Evolutionary conservation across 2,329 filamentous ascomycete genomes (phyloP), one percentile per base, ranked within the genome.

Genomic region (Hypoxylon sp.): DNA sequence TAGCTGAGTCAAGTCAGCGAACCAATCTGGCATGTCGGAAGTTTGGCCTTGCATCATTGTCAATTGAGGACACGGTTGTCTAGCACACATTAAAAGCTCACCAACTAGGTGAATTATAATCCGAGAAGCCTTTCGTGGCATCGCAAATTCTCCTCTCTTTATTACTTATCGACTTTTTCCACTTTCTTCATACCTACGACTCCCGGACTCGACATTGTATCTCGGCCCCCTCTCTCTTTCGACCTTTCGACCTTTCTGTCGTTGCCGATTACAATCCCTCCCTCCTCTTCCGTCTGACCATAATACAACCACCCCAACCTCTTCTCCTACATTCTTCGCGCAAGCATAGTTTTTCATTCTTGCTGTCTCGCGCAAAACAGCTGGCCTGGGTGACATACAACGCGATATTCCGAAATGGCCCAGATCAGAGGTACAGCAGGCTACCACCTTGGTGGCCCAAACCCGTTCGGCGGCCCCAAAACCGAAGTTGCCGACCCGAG

Each of bases 401-500:
- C 36, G 45, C 72, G 60, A 66, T 56, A 59, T 49, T 43, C 38
- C 38, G 56, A 66, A 62, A 83, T 83, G 82, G 80, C 82, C 70
- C 81, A 83, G 72, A 79, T 83, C 73, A 84, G 90, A 82, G 89
- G 89, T 79, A 90, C 88, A 71, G 91, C 92, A 76, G 91, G 92
- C 81, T 97, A 97, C 83, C 93, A 94, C 82, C 88, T 96, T 79
- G 91, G 91, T 76, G 87, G 90, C 79, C 89, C 90, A 76, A 90
- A 89, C 77, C 88, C 90, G 71, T 94, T 93, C 76, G 90, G 88
- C 70, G 88, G 86, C 51, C 85, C 85, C 65, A 85, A 83, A 75
- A 84, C 82, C 73, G 87, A 91, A 73, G 88, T 85, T 65, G 87
- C 86, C 78, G 90, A 94, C 75, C 87, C 91, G 52, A 93, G 89